Evolutionary conservation across 2,329 filamentous ascomycete genomes (phyloP).

Genomic region (Allantophomopsis cytisporea): DNA sequence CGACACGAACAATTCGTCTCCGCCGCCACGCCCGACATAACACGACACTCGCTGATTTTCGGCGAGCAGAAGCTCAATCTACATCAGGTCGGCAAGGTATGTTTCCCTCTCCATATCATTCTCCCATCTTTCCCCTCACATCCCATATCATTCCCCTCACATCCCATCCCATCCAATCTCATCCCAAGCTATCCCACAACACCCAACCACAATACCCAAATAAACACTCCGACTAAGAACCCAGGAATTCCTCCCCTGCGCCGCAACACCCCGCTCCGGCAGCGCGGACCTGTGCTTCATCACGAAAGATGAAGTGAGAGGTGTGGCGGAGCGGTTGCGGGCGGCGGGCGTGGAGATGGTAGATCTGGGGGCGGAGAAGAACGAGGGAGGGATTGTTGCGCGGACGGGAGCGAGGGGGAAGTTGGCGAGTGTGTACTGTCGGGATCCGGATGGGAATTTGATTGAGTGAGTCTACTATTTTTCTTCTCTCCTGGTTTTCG

Average conservation of each 20-base stretch:
- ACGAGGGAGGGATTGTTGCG: constrained; percentile 33
- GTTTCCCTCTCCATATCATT: background rate
- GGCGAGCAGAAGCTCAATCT: constrained; percentile 48
- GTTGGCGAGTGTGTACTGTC: constrained; percentile 42
- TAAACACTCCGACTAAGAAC: too few species aligned
- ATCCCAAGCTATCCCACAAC: too few species aligned
- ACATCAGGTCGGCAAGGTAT: constrained; percentile 33
- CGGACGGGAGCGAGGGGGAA: constrained; percentile 40
- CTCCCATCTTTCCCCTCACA: too few species aligned
- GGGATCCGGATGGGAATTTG: constrained; percentile 48
- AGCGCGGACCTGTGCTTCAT: constrained; percentile 48
- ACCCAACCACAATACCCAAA: too few species aligned
- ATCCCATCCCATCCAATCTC: too few species aligned
- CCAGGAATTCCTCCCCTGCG: constrained; percentile 39
- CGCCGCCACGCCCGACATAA: constrained; percentile 18
- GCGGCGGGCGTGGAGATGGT: constrained; percentile 30
- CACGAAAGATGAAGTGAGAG: constrained; percentile 32
- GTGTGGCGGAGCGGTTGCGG: constrained; percentile 26
- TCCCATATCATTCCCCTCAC: too few species aligned
- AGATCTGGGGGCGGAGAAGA: constrained; percentile 10
- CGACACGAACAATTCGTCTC: constrained; percentile 34
- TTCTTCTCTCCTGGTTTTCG: background rate
- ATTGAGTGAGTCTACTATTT: constrained; percentile 32
- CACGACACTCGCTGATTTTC: constrained; percentile 39
- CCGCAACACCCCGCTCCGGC: constrained; percentile 34